Evolutionary conservation across 2,329 filamentous ascomycete genomes (phyloP), one percentile per base, ranked within the genome.

Genomic region (Didymella glomerata): DNA sequence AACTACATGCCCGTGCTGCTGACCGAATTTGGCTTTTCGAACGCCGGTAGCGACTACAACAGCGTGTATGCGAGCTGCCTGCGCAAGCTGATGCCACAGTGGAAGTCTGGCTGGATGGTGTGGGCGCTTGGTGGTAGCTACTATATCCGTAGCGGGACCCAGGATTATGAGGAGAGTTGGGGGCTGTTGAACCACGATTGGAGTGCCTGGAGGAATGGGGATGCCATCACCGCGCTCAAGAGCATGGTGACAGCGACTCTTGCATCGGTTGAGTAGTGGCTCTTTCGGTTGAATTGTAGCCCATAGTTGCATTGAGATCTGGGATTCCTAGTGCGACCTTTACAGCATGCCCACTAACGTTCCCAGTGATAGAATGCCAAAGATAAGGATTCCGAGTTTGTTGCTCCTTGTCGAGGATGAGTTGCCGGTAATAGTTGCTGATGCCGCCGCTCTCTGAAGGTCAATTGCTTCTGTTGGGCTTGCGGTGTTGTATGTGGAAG

Each of bases 111-210:
- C 60, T 88, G 85, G 85, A 81, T 82, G 1, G 76, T 86, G 13
- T 88, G 85, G 86, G 83, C 82, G 4, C 65, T 88, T 42, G 81
- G 85, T 71, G 85, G 85, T 13, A 84, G 82, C 57, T 88, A 87
- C 63, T 87, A 87, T 62, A 78, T 86, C 11, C 38, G 65, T 24
- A 60, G 83, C 55, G 80, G 81, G 27, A 72, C 66, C 9, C 72
- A 83, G 16, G 82, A 86, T 61, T 76, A 77, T 41, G 82, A 87
- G 28, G 84, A 87, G 76, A 76, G 75, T 0, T 87, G 79, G 78
- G 85, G 84, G 0, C 69, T 83, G 16, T 55, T 85, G 57, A 78
- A 83, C 53, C 72, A 75, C 20, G 66, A 80, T 9, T 83, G 81
- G 81, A 71, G 60, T 9, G 77, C 64, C 5, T 74, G 79, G 74